Conservation (phyloP, 495 filamentous ascomycete genomes). For the Thozetella sp. region DNA sequence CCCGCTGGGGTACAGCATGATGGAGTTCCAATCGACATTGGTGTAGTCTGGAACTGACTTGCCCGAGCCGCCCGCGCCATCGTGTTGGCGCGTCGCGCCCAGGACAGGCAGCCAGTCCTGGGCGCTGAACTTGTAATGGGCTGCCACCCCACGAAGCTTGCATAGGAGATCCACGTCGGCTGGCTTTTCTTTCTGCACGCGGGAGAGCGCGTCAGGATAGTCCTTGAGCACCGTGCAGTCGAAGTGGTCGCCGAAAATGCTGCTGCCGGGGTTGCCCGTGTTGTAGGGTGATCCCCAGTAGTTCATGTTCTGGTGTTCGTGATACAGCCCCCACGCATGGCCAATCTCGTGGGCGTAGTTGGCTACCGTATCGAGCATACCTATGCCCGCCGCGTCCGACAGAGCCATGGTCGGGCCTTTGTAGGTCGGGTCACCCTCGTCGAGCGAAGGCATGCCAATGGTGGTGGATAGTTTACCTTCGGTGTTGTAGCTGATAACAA, state of each 20-base stretch:
- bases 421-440: neutral
- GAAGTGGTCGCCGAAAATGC: neutral
- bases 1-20: constrained; percentile 13
- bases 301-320: constrained; percentile 16
- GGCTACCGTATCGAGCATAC: constrained; percentile 5
- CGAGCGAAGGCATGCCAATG: neutral
- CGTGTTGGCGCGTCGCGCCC: too few species aligned
- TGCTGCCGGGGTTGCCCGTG: neutral
- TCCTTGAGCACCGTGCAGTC: constrained; percentile 9
- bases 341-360: constrained; percentile 19
- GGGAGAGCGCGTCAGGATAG: neutral
- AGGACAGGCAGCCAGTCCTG: constrained; percentile 9
- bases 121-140: constrained; percentile 1
- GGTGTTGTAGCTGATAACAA: constrained; percentile 4
- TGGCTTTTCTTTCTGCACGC: neutral
- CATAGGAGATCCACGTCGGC: constrained; percentile 1
- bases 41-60: neutral
- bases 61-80: neutral
- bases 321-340: constrained; percentile 16
- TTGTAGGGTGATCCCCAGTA: constrained; percentile 3
- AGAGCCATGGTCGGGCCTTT: constrained; percentile 1
- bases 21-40: constrained; percentile 15
- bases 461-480: neutral
- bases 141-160: neutral
- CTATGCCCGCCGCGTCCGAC: constrained; percentile 2